Percentiles rank a stretch among this genome's conserved stretches.
Conservation (phyloP, 2,329 filamentous ascomycete species). For the Paecilomyces formosus region DNA sequence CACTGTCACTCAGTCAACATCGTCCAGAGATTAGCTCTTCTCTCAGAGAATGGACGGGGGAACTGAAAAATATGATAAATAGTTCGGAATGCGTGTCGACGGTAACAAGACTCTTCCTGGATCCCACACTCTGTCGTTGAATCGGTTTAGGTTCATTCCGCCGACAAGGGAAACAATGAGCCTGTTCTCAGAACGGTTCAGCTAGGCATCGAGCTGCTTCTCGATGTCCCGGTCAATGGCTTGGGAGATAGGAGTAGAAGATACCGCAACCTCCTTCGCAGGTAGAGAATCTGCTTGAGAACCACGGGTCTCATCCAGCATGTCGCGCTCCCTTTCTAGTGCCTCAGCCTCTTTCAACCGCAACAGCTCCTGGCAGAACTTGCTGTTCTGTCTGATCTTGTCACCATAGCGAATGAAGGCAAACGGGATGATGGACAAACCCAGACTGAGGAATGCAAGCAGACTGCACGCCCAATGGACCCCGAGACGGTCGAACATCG, state of each 20-base stretch:
- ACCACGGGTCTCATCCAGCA: slow-evolving; percentile 6
- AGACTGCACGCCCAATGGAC: slow-evolving; percentile 37
- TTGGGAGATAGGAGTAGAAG: slow-evolving; percentile 1
- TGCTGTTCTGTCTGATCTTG: slow-evolving; percentile 32
- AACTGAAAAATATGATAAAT: not conserved
- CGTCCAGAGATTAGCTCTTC: not conserved
- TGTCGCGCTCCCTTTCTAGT: slow-evolving; percentile 10
- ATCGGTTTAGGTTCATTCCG: not conserved
- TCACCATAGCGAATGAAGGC: slow-evolving; percentile 35
- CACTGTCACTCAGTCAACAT: not conserved
- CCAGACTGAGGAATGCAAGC: slow-evolving; percentile 32
- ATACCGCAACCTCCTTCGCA: slow-evolving; percentile 7
- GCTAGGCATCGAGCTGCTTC: slow-evolving; percentile 1
- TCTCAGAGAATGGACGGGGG: not conserved
- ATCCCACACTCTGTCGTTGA: not conserved
- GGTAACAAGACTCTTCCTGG: not conserved
- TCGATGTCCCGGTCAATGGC: not conserved
- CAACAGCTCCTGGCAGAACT: slow-evolving; percentile 34
- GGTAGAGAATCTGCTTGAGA: slow-evolving; percentile 7
- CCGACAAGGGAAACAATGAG: not conserved
- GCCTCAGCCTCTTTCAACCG: slow-evolving; percentile 24
- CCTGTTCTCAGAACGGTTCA: not conserved
- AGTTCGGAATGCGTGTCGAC: not conserved
- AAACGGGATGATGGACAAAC: slow-evolving; percentile 34
- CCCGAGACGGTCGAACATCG: slow-evolving; percentile 36